Conservation (phyloP, 2,329 filamentous ascomycete genomes). For the Leptographium wingfieldii region DNA sequence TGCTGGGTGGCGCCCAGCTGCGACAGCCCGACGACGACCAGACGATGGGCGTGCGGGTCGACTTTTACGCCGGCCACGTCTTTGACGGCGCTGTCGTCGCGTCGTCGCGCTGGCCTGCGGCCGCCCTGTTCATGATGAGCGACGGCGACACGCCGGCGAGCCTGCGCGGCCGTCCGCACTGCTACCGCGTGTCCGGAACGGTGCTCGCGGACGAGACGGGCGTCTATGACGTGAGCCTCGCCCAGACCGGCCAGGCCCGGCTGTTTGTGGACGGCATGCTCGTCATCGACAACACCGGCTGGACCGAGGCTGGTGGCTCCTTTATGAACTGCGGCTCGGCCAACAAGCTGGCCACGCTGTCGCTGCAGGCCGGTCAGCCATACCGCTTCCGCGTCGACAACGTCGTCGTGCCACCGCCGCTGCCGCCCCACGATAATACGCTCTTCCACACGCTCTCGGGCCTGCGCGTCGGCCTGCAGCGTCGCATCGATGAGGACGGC, state of each 20-base stretch:
- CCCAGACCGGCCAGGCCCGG: conserved; percentile 20
- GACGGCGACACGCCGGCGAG: too few species aligned
- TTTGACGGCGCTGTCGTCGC: conserved; percentile 8
- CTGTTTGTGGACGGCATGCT: conserved; percentile 23
- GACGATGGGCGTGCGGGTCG: conserved; percentile 6
- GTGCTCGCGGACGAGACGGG: not conserved
- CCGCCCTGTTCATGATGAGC: too few species aligned
- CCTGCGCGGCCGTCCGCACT: too few species aligned
- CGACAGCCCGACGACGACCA: too few species aligned
- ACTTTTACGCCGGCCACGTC: conserved; percentile 10
- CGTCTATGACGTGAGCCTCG: conserved; percentile 20
- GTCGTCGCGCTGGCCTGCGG: too few species aligned
- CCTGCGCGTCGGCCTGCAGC: conserved; percentile 10
- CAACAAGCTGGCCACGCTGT: too few species aligned
- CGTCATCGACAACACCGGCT: conserved; percentile 28
- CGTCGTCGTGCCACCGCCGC: conserved; percentile 4
- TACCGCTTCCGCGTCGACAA: conserved; percentile 39
- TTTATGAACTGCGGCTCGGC: too few species aligned
- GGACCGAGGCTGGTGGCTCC: too few species aligned
- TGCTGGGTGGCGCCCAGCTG: too few species aligned
- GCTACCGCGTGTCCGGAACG: too few species aligned
- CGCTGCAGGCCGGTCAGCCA: conserved; percentile 29
- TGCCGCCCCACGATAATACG: conserved; percentile 14
- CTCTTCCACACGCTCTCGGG: conserved; percentile 14
- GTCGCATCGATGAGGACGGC: too few species aligned